Percentiles rank a stretch among this genome's conserved stretches.
These are phyloP conservation scores for Iodosphaeria phyllophila DNA, from an alignment of 2,329 filamentous ascomycete genomes.

Conservation along the genomic window DNA sequence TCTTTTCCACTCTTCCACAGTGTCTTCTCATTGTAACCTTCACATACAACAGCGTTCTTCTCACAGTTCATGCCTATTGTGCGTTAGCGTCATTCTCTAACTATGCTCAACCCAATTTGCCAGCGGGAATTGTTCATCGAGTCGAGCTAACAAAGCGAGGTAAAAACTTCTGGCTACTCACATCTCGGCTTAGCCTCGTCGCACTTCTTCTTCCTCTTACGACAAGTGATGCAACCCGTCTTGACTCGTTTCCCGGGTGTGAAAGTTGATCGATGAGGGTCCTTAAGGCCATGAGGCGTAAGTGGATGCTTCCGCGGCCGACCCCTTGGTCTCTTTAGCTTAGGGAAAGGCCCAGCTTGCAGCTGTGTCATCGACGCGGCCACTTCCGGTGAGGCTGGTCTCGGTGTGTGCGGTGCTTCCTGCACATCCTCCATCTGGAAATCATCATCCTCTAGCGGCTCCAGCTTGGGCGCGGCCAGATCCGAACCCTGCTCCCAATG, in stretches of 20 bases:
- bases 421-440: conserved; percentile 33
- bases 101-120: conserved; percentile 1
- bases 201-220: conserved; percentile 55
- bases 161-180: conserved; percentile 19
- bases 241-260: conserved; percentile 59
- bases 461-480: conserved; percentile 32
- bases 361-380: too few relatives aligned
- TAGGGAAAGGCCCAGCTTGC: too few relatives aligned
- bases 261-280: conserved; percentile 44
- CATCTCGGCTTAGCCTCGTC: conserved; percentile 50
- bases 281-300: conserved; percentile 34
- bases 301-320: conserved; percentile 68
- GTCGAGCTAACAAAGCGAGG: background rate
- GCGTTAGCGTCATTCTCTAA: conserved; percentile 5
- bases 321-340: conserved; percentile 51
- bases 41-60: conserved; percentile 83
- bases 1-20: conserved; percentile 78
- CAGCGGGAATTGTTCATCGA: too few relatives aligned
- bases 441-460: conserved; percentile 35
- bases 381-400: conserved; percentile 6
- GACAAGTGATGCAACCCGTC: conserved; percentile 47
- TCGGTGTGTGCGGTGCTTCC: conserved; percentile 18
- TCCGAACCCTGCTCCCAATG: conserved; percentile 28
- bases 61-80: conserved; percentile 62
- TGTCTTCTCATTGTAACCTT: conserved; percentile 74